Base-by-base conservation (phyloP, 202 grass and related monocot genomes). In the Musa balbisiana region DNA sequence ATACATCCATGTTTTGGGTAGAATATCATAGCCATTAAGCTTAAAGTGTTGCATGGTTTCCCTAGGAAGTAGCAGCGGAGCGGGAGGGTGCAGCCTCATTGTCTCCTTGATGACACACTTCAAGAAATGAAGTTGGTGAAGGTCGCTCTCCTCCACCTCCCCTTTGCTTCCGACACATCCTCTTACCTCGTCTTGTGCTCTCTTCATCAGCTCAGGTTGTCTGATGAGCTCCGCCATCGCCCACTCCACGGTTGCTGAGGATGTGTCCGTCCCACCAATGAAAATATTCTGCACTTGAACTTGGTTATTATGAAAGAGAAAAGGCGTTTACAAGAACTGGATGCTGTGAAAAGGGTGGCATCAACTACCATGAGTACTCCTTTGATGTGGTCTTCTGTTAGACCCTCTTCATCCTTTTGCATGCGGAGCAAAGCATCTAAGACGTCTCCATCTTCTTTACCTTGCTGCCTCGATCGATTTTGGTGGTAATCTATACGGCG, bases 71-170 rank as follows among this genome's bases (percentile, higher is more conserved):
- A 71, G 68, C 27, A 71, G 14, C 11, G 68, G 68, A 71, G 17
- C 2, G 15, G 33, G 33, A 43, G 33, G 33, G 33, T 43, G 33
- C 4, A 43, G 33, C 33, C 33, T 43, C 33, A 43, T 43, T 0
- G 33, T 43, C 33, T 43, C 33, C 33, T 43, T 43, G 33, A 43
- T 43, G 26, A 12, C 84, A 75, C 72, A 67, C 70, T 62, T 90
- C 8, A 90, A 72, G 76, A 84, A 90, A 59, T 19, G 52, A 8
- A 87, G 64, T 64, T 78, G 22, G 6, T 71, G 10, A 23, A 90
- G 19, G 79, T 87, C 82, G 1, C 82, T 80, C 1, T 67, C 51
- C 0, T 75, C 67, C 53, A 85, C 88, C 23, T 64, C 22, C 14
- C 43, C 64, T 17, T 79, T 64, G 54, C 33, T 63, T 15, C 84